Evolutionary conservation across 768 basidiomycete genomes (phyloP).

Genomic region (Naganishia antarctica): DNA sequence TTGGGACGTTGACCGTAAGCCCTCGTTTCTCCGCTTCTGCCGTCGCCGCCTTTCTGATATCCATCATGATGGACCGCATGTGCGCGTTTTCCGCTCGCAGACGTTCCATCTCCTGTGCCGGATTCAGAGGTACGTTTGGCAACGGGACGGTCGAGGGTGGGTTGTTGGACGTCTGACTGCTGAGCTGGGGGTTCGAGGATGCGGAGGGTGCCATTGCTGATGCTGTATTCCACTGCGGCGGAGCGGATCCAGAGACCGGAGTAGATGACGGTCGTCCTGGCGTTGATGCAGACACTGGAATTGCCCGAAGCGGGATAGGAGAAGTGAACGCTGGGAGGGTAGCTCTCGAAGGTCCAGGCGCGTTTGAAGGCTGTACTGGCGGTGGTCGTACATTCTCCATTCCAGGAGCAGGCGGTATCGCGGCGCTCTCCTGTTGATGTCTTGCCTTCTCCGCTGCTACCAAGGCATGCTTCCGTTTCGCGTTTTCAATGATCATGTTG

Average conservation of each 20-base stretch:
- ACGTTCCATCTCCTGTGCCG: background rate
- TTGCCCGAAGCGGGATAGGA: slow-evolving; percentile 7
- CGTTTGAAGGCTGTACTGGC: background rate
- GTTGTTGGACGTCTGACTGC: background rate
- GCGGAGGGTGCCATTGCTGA: background rate
- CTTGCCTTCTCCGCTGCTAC: slow-evolving; percentile 7
- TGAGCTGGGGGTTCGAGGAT: background rate
- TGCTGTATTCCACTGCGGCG: background rate
- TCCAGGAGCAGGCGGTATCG: background rate
- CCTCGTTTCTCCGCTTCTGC: background rate
- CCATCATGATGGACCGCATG: background rate
- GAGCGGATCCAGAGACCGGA: background rate
- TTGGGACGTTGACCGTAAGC: background rate
- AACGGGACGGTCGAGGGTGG: background rate
- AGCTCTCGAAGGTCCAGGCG: background rate
- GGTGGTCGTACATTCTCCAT: no score
- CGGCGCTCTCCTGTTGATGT: background rate
- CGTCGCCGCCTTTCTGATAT: background rate
- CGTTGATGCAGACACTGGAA: background rate
- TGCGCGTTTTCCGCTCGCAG: background rate
- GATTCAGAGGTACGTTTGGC: background rate
- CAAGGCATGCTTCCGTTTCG: slow-evolving; percentile 11
- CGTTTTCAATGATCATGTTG: slow-evolving; percentile 16
- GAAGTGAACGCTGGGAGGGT: slow-evolving; percentile 8
- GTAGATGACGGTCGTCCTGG: background rate